Conservation (phyloP, 2,329 filamentous ascomycete species). For the Cercospora zeae-maydis region DNA sequence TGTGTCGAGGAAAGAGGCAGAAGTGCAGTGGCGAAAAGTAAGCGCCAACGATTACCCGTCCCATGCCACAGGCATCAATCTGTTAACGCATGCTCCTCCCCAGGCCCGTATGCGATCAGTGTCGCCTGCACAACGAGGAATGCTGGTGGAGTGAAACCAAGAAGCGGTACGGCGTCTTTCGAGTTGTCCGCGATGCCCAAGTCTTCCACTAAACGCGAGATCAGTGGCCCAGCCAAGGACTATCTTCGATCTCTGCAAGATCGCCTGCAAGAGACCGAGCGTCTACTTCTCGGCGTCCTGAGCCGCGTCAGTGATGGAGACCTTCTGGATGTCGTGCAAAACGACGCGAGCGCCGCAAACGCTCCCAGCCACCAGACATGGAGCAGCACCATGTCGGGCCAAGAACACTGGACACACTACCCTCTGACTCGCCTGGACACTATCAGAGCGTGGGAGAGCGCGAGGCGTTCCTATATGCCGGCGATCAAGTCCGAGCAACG, state of each 20-base stretch:
- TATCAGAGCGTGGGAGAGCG: constrained; percentile 23
- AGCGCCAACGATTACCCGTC: background rate
- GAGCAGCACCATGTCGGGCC: constrained; percentile 21
- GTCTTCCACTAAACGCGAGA: background rate
- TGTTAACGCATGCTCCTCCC: background rate
- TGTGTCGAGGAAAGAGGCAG: constrained; percentile 25
- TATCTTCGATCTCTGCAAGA: constrained; percentile 26
- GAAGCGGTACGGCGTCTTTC: constrained; percentile 14
- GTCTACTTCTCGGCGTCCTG: constrained; percentile 17
- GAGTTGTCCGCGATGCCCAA: background rate
- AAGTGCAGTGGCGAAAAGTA: constrained; percentile 26
- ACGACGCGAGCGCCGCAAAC: background rate
- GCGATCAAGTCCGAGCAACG: constrained; percentile 4
- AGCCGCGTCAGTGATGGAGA: constrained; percentile 16
- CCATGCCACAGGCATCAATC: background rate
- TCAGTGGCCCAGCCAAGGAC: constrained; percentile 26
- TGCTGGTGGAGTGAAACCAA: constrained; percentile 29
- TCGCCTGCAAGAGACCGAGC: constrained; percentile 25
- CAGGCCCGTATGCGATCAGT: constrained; percentile 26
- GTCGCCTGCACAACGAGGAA: constrained; percentile 24
- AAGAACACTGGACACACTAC: constrained; percentile 22
- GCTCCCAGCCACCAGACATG: constrained; percentile 25
- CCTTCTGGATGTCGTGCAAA: constrained; percentile 14
- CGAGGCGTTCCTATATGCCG: constrained; percentile 5
- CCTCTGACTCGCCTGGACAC: constrained; percentile 18